A percentile compares a stretch with the other conserved stretches of the same genome.
Conservation (phyloP, 1,284 basidiomycete genomes). For the Apiotrichum brassicae region DNA sequence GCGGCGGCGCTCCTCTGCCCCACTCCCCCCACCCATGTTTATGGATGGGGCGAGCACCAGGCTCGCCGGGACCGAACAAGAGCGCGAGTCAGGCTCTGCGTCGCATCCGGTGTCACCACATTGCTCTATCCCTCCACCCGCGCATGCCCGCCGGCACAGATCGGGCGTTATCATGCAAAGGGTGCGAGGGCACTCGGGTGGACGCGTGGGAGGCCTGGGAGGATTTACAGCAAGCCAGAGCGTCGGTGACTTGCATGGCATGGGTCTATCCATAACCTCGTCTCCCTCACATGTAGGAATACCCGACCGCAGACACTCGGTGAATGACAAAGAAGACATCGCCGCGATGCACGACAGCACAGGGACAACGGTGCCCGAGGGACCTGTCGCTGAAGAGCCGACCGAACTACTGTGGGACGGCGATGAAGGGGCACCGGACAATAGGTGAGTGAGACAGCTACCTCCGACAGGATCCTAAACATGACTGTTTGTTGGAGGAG, state of each 20-base stretch:
- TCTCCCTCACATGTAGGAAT: not conserved
- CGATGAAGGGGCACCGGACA: conserved; percentile 30
- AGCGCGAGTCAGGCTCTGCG: not conserved
- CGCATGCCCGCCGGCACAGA: conserved; percentile 37
- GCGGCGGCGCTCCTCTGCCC: not conserved
- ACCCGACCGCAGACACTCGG: too few species aligned
- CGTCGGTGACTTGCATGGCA: conserved; percentile 29
- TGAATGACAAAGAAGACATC: too few species aligned
- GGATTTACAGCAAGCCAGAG: conserved; percentile 37
- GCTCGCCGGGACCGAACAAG: too few species aligned
- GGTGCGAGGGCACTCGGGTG: conserved; percentile 29
- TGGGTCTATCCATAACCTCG: conserved; percentile 11
- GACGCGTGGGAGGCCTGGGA: conserved; percentile 11
- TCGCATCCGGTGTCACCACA: not conserved
- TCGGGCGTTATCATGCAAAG: conserved; percentile 34
- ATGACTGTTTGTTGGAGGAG: too few species aligned
- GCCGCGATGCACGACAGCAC: too few species aligned
- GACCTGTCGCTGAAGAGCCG: conserved; percentile 14
- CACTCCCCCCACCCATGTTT: not conserved
- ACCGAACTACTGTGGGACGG: conserved; percentile 4
- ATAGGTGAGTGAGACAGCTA: conserved; percentile 33
- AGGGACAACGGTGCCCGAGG: not conserved
- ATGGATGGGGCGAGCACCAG: not conserved
- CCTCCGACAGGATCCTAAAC: too few species aligned
- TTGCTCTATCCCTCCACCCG: conserved; percentile 20